phyloP scores from a whole-genome alignment of 148 eudicot species.

The Rhododendron vialii region DNA sequence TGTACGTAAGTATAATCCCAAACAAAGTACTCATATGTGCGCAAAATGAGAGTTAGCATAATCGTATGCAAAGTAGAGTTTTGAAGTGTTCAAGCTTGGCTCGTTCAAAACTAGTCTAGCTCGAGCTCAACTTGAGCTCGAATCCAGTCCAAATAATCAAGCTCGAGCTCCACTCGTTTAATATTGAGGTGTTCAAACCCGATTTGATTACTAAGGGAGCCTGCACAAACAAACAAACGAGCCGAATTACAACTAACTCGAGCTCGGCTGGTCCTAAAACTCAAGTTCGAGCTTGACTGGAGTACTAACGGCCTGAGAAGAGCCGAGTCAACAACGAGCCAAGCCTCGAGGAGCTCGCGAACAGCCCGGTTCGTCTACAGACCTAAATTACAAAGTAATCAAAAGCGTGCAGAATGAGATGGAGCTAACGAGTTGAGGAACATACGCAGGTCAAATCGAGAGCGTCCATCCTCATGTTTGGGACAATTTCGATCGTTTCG shows the following conservation, averaged over 20 bases:
- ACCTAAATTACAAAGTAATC: background rate
- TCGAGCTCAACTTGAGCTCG: background rate
- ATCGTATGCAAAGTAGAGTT: background rate
- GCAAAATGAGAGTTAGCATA: background rate
- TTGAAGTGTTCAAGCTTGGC: background rate
- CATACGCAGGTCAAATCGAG: constrained; percentile 73
- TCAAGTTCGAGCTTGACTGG: background rate
- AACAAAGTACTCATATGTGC: background rate
- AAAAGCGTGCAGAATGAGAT: background rate
- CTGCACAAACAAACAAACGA: background rate
- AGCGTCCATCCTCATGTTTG: constrained; percentile 82
- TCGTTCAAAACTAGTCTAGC: background rate
- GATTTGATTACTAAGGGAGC: background rate
- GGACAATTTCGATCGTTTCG: constrained; percentile 72
- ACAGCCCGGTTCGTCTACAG: background rate
- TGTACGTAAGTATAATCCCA: background rate
- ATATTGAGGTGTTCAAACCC: background rate
- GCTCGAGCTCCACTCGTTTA: background rate
- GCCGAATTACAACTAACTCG: background rate
- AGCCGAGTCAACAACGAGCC: background rate
- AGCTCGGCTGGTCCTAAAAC: background rate
- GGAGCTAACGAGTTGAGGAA: background rate
- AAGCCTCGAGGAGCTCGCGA: background rate
- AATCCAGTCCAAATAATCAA: background rate
- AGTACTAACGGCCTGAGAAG: background rate